A percentile compares a stretch with the other conserved stretches of the same genome.
Evolutionary conservation across 805 yeast genomes (phyloP).

Genomic region (Wickerhamiella spandovensis): DNA sequence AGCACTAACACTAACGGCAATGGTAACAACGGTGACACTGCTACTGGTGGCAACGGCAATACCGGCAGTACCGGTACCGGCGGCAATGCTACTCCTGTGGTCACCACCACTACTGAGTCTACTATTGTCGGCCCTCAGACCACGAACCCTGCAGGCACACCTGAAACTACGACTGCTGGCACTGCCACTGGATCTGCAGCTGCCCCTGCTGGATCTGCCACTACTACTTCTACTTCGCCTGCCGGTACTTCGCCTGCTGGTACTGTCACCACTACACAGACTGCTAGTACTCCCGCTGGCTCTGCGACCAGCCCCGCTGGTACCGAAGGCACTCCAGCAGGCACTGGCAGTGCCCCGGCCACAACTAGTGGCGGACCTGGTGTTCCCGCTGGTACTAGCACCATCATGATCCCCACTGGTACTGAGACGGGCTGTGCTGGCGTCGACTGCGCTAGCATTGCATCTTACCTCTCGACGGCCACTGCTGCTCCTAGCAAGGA

Average conservation of each 20-base stretch:
- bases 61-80: too few species aligned
- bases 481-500: not conserved
- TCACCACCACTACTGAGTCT: too few species aligned
- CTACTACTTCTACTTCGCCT: not conserved
- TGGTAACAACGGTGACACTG: too few species aligned
- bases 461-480: not conserved
- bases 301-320: not conserved
- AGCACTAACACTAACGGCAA: too few species aligned
- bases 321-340: too few species aligned
- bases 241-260: not conserved
- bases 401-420: not conserved
- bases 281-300: not conserved
- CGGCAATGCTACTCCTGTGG: not conserved
- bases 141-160: too few species aligned
- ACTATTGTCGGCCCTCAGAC: too few species aligned
- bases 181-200: not conserved
- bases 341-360: too few species aligned
- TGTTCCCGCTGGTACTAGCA: not conserved
- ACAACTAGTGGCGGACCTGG: not conserved
- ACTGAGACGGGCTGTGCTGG: not conserved
- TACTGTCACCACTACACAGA: not conserved
- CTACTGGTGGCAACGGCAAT: not conserved
- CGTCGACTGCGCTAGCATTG: not conserved
- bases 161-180: too few species aligned
- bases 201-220: not conserved